Conservation (phyloP, 2,329 filamentous ascomycete species). For the Akanthomyces uredinophilus region DNA sequence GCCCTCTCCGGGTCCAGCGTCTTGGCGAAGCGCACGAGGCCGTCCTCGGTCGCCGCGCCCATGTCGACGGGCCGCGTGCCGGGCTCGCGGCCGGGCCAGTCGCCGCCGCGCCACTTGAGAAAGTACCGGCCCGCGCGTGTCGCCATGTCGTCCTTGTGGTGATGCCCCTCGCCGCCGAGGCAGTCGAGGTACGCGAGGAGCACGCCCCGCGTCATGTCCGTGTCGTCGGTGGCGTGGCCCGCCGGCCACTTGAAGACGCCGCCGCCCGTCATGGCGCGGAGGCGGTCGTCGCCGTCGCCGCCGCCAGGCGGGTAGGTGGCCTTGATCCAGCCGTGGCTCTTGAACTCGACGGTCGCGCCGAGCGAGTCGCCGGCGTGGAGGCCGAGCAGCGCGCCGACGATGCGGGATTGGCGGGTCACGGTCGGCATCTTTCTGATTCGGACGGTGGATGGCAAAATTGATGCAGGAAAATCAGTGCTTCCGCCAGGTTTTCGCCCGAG, state of each 20-base stretch:
- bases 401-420: slow-evolving; percentile 22
- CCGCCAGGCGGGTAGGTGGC: slow-evolving; percentile 25
- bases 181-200: slow-evolving; percentile 35
- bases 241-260: slow-evolving; percentile 37
- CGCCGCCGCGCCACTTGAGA: slow-evolving; percentile 36
- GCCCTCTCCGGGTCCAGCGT: slow-evolving; percentile 26
- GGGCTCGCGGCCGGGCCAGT: slow-evolving; percentile 35
- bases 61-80: slow-evolving; percentile 34
- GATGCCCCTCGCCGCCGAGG: neutral
- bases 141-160: slow-evolving; percentile 20
- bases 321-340: slow-evolving; percentile 28
- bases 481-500: neutral
- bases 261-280: slow-evolving; percentile 39
- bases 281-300: slow-evolving; percentile 23
- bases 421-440: neutral
- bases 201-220: slow-evolving; percentile 41
- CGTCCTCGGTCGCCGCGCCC: slow-evolving; percentile 33
- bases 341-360: slow-evolving; percentile 42
- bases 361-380: slow-evolving; percentile 44
- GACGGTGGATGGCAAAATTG: neutral
- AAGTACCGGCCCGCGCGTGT: slow-evolving; percentile 33
- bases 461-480: neutral
- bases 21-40: slow-evolving; percentile 27
- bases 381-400: slow-evolving; percentile 40
- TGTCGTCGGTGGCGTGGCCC: slow-evolving; percentile 44